phyloP scores from a whole-genome alignment of 441 rosid species.

The Kokia cookei region DNA sequence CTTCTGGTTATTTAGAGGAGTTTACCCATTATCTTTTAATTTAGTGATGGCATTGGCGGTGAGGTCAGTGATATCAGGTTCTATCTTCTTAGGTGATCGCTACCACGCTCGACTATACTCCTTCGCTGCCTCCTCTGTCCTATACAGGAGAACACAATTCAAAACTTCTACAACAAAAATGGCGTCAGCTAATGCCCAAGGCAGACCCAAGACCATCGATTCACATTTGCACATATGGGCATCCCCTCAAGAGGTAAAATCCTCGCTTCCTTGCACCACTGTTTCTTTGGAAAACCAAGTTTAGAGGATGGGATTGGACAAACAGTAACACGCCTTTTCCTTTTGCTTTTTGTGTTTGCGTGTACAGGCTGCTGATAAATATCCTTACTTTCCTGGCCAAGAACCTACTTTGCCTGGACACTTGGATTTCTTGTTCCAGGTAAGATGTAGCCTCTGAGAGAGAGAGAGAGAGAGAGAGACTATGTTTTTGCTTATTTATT shows the following conservation, averaged over 20 bases:
- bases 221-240: conserved; percentile 95
- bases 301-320: background rate
- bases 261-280: background rate
- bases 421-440: conserved; percentile 84
- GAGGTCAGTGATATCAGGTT: conserved; percentile 13
- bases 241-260: conserved; percentile 72
- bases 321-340: background rate
- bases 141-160: conserved; percentile 4
- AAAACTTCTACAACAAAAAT: conserved; percentile 27
- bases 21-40: background rate
- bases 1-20: background rate
- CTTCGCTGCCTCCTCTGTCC: background rate
- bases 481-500: background rate
- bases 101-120: conserved; percentile 8
- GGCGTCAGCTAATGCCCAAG: conserved; percentile 28
- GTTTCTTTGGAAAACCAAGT: background rate
- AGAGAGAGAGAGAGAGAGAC: too few species aligned
- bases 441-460: conserved; percentile 4
- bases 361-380: conserved; percentile 55
- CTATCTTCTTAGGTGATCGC: background rate
- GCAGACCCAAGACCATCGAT: conserved; percentile 48
- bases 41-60: conserved; percentile 1
- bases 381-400: conserved; percentile 87
- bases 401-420: conserved; percentile 80
- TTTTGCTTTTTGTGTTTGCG: background rate